These are phyloP conservation scores for Hepatocystis sp. DNA, from an alignment of 169 alveolate species.

Conservation along the genomic window DNA sequence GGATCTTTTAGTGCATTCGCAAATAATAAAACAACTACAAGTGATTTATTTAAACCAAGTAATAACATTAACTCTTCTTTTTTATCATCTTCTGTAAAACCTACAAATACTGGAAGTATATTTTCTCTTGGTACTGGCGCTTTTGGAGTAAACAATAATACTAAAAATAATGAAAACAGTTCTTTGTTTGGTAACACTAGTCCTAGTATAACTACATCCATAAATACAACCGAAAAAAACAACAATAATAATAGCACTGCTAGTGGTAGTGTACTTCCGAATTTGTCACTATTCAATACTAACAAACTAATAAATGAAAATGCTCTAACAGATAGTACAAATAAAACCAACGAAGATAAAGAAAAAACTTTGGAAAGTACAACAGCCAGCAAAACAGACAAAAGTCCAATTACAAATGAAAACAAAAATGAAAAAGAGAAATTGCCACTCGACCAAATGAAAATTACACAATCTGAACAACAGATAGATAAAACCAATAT, in stretches of 20 bases:
- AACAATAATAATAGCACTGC: no score
- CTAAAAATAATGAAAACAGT: constrained; percentile 18
- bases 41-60: constrained; percentile 40
- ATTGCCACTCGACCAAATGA: constrained; percentile 4
- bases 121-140: constrained; percentile 1
- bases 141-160: constrained; percentile 12
- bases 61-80: constrained; percentile 9
- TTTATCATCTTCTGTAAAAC: constrained; percentile 5
- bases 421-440: constrained; percentile 1
- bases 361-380: background rate
- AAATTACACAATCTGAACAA: no score
- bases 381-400: background rate
- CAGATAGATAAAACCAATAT: no score
- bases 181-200: constrained; percentile 7
- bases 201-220: no score
- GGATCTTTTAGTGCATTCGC: constrained; percentile 42
- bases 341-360: background rate
- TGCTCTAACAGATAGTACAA: background rate
- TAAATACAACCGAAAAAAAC: no score
- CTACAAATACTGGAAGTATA: constrained; percentile 19
- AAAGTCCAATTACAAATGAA: background rate
- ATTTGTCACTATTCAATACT: constrained; percentile 7
- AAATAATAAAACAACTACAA: constrained; percentile 58
- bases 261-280: background rate
- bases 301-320: constrained; percentile 11